A percentile compares a stretch with the other conserved stretches of the same genome.
phyloP scores from a whole-genome alignment of 495 filamentous ascomycete genomes.

The Lepidopterella palustris region DNA sequence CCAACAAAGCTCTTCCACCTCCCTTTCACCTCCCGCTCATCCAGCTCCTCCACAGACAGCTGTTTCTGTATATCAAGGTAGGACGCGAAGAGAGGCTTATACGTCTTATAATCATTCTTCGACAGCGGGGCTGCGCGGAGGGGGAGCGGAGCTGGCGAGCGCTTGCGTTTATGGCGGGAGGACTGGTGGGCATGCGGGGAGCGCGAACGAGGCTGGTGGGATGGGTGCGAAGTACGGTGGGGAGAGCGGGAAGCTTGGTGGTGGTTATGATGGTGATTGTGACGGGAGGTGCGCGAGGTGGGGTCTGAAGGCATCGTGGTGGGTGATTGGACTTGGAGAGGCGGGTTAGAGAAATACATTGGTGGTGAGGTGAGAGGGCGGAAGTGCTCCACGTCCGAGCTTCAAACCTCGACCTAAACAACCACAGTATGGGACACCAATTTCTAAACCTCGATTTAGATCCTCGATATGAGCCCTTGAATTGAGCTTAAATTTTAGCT shows the following conservation, averaged over 20 bases:
- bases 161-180: constrained; percentile 8
- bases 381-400: too few relatives aligned
- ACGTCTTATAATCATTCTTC: constrained; percentile 55
- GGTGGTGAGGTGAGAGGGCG: too few relatives aligned
- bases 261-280: too few relatives aligned
- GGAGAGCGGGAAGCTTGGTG: constrained; percentile 15
- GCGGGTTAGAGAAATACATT: too few relatives aligned
- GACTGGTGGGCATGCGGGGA: constrained; percentile 11
- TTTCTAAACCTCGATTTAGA: too few relatives aligned
- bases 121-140: constrained; percentile 57
- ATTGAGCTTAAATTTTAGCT: too few relatives aligned
- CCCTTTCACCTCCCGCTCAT: constrained; percentile 64
- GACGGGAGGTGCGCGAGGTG: too few relatives aligned
- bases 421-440: too few relatives aligned
- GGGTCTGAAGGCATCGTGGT: too few relatives aligned
- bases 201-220: constrained; percentile 16
- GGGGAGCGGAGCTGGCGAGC: constrained; percentile 47
- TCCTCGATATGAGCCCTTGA: too few relatives aligned
- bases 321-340: too few relatives aligned
- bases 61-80: constrained; percentile 91
- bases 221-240: constrained; percentile 1
- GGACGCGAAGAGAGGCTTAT: constrained; percentile 67
- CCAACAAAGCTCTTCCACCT: constrained; percentile 89
- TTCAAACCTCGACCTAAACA: too few relatives aligned
- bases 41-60: constrained; percentile 55